Evolutionary conservation across 768 basidiomycete genomes (phyloP), one percentile per base, ranked within the genome.

Genomic region (Trametes sanguinea): DNA sequence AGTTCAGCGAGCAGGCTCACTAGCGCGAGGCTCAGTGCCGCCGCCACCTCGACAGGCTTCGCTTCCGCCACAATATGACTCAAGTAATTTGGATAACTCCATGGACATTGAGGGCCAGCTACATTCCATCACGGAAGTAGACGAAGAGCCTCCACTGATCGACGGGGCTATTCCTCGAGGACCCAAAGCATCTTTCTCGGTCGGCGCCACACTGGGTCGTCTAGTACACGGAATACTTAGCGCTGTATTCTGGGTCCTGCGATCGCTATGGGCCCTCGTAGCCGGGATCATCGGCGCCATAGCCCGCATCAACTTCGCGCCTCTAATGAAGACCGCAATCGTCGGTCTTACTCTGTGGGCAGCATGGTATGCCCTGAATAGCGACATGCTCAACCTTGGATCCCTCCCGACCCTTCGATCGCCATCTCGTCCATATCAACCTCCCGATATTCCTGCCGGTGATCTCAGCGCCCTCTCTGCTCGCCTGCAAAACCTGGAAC

Each of bases 391-490:
- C 33, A 47, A 56, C 17, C 53, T 70, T 48, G 44, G 59, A 46
- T 47, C 65, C 44, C 42, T 69, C 33, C 57, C 57, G 47, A 32
- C 17, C 71, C 81, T 61, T 68, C 69, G 69, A 68, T 75, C 65
- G 32, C 72, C 53, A 57, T 72, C 32, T 57, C 72, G 66, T 22
- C 66, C 71, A 2, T 92, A 85, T 68, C 72, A 75, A 2, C 75
- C 85, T 0, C 86, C 89, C 0, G 81, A 83, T 9, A 71, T 77
- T 8, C 89, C 89, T 1, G 83, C 85, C 1, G 78, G 81, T n/a
- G 82, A 90, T 70, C 75, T 92, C 17, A 80, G 82, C 4, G 90
- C 90, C 57, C 76, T 93, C 27, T 78, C 85, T 2, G 76, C 78
- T 6, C 84, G 90, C 8, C 73, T 94, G 11, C 81, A 82, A 61